Conservation (phyloP, 1,284 basidiomycete species). For the Sanguinoderma infundibulare region DNA sequence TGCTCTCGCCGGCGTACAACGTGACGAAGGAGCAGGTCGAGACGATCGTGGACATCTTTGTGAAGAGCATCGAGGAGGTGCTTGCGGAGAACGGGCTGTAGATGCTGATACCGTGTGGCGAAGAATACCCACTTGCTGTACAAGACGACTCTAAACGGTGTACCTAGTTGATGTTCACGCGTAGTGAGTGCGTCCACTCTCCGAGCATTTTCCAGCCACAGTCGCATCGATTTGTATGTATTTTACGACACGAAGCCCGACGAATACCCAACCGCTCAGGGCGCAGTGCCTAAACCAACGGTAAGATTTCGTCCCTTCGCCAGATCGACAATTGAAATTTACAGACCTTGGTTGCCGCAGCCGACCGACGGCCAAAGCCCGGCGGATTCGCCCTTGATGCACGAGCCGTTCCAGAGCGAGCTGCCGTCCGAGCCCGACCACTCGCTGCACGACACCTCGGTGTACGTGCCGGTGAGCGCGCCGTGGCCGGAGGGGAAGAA, state of each 20-base stretch:
- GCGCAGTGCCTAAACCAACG: conserved; percentile 11
- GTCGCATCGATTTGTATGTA: neutral
- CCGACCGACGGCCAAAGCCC: conserved; percentile 51
- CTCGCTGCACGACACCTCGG: conserved; percentile 57
- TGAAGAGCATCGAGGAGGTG: conserved; percentile 66
- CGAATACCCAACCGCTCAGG: conserved; percentile 5
- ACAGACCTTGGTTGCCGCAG: conserved; percentile 59
- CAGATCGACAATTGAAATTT: neutral
- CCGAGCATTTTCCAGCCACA: conserved; percentile 2
- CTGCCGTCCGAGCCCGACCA: conserved; percentile 58
- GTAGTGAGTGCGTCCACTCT: neutral
- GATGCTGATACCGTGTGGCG: neutral
- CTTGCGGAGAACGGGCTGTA: conserved; percentile 38
- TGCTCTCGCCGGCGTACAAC: conserved; percentile 80
- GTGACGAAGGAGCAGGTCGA: conserved; percentile 68
- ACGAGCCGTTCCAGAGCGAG: conserved; percentile 52
- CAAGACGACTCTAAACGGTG: neutral
- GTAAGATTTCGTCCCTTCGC: neutral
- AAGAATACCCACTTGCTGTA: neutral
- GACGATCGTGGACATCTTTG: conserved; percentile 65
- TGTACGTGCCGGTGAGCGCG: conserved; percentile 55
- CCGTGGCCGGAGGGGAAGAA: conserved; percentile 64
- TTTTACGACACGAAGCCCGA: neutral
- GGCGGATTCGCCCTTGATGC: conserved; percentile 52
- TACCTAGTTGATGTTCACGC: neutral